phyloP scores from a whole-genome alignment of 805 yeast genomes.

The Saccharomycopsis oosterbeekiorum region DNA sequence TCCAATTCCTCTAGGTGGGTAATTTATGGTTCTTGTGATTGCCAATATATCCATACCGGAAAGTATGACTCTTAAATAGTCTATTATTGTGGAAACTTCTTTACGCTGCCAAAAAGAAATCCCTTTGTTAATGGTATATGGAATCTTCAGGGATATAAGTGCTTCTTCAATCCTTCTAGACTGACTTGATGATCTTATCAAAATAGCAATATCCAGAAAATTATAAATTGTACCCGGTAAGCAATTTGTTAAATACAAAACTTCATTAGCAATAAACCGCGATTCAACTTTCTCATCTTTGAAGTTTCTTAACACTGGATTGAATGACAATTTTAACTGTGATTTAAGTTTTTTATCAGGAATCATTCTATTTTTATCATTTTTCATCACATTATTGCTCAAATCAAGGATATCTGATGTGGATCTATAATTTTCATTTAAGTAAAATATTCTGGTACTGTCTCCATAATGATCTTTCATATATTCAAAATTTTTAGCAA shows the following conservation, averaged over 20 bases:
- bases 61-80: slow-evolving; percentile 52
- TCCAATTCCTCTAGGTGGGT: slow-evolving; percentile 65
- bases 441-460: slow-evolving; percentile 29
- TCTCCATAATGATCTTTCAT: slow-evolving; percentile 32
- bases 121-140: slow-evolving; percentile 64
- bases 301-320: slow-evolving; percentile 37
- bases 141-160: slow-evolving; percentile 44
- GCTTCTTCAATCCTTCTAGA: slow-evolving; percentile 58
- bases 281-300: slow-evolving; percentile 45
- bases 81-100: slow-evolving; percentile 55
- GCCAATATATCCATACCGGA: slow-evolving; percentile 55
- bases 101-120: slow-evolving; percentile 69
- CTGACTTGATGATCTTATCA: slow-evolving; percentile 56
- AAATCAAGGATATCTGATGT: slow-evolving; percentile 52
- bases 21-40: slow-evolving; percentile 42
- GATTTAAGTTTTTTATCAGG: slow-evolving; percentile 34
- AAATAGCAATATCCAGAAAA: slow-evolving; percentile 58
- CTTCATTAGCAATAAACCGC: slow-evolving; percentile 44
- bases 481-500: slow-evolving; percentile 49
- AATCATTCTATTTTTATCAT: slow-evolving; percentile 32
- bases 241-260: slow-evolving; percentile 36
- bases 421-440: slow-evolving; percentile 75
- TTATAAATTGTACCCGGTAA: slow-evolving; percentile 31
- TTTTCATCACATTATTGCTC: slow-evolving; percentile 59
- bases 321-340: slow-evolving; percentile 32